Conservation (phyloP, 1,284 basidiomycete species). For the Cutaneotrichosporon sp. region DNA sequence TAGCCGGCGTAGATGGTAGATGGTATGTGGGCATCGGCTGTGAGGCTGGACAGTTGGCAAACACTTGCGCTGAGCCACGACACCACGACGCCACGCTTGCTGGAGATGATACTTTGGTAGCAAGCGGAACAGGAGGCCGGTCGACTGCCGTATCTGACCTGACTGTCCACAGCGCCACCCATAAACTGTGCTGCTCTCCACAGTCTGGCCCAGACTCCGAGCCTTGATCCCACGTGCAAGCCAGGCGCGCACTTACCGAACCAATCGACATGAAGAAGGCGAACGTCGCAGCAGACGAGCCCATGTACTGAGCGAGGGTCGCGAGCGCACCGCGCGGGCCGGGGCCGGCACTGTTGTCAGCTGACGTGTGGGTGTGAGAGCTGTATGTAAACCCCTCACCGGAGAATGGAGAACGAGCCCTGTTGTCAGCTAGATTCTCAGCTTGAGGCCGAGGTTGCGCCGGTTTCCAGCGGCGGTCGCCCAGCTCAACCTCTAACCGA, state of each 20-base stretch:
- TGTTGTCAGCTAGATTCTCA: slow-evolving; percentile 13
- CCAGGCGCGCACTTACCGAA: slow-evolving; percentile 38
- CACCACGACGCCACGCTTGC: too few relatives aligned
- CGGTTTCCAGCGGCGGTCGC: background rate
- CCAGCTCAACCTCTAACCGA: background rate
- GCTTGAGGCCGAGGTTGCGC: background rate
- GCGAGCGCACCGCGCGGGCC: slow-evolving; percentile 81
- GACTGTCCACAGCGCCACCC: too few relatives aligned
- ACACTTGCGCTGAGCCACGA: background rate
- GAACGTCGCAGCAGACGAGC: slow-evolving; percentile 57
- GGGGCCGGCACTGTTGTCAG: slow-evolving; percentile 66
- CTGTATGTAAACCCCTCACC: slow-evolving; percentile 57
- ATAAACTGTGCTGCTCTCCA: too few relatives aligned
- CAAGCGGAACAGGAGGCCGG: background rate
- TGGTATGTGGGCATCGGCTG: background rate
- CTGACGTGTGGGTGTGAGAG: too few relatives aligned
- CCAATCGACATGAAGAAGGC: slow-evolving; percentile 55
- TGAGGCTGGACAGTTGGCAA: background rate
- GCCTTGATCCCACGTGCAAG: background rate
- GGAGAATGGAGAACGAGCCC: slow-evolving; percentile 69
- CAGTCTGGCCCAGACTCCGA: too few relatives aligned
- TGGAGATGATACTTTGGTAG: too few relatives aligned
- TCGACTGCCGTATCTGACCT: too few relatives aligned
- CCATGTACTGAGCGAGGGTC: slow-evolving; percentile 91
- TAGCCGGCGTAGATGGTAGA: background rate